A percentile compares a stretch with the other conserved stretches of the same genome.
Evolutionary conservation across 2,329 filamentous ascomycete species (phyloP).

Genomic region (Penicillium aurantiogriseum): DNA sequence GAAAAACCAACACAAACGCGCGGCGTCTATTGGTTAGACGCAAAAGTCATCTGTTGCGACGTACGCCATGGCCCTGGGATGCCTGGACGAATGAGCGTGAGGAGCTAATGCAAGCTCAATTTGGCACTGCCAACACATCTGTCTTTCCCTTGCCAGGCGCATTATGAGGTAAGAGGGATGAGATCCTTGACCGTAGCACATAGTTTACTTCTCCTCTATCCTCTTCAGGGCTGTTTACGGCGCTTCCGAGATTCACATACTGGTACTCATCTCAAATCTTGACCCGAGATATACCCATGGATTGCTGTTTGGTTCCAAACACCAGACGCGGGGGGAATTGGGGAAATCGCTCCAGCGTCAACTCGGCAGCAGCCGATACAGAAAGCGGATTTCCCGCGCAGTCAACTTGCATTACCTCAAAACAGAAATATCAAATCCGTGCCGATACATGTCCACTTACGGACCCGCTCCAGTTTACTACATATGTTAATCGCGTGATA

Average conservation of each 20-base stretch:
- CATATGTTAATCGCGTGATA: conserved; percentile 6
- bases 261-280: no score
- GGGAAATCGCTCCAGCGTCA: background rate
- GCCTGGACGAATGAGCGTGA: conserved; percentile 14
- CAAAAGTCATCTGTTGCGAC: conserved; percentile 24
- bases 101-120: conserved; percentile 25
- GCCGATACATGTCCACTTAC: conserved; percentile 2
- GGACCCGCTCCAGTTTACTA: background rate
- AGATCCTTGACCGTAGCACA: conserved; percentile 1
- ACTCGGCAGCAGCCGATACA: conserved; percentile 8
- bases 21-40: conserved; percentile 27
- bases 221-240: background rate
- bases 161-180: conserved; percentile 7
- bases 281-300: conserved; percentile 1
- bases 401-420: conserved; percentile 4
- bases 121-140: conserved; percentile 25
- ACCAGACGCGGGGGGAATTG: background rate
- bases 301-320: background rate
- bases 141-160: background rate
- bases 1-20: conserved; percentile 28
- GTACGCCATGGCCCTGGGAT: conserved; percentile 22
- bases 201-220: background rate
- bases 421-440: background rate
- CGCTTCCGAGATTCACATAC: background rate
- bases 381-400: conserved; percentile 3